Evolutionary conservation across 2,329 filamentous ascomycete species (phyloP).

Genomic region (Trichoderma pleuroti): DNA sequence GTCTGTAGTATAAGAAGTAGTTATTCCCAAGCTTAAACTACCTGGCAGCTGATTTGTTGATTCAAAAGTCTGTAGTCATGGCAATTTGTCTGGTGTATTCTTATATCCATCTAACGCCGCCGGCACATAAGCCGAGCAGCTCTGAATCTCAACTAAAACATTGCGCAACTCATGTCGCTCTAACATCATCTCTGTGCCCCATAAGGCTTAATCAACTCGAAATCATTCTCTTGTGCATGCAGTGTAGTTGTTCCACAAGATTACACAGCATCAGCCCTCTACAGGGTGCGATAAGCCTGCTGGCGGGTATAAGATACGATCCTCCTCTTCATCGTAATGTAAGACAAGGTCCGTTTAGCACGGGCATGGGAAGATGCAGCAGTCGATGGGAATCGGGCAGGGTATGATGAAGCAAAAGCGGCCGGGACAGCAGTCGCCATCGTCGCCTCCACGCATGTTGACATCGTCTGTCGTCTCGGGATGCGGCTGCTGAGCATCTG

Average conservation of each 20-base stretch:
- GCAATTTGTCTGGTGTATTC: background rate
- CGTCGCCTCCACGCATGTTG: conserved; percentile 29
- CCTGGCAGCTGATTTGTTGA: background rate
- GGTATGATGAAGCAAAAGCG: conserved; percentile 39
- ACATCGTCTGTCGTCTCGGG: conserved; percentile 25
- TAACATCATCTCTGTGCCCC: background rate
- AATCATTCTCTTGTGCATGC: background rate
- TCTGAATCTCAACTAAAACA: background rate
- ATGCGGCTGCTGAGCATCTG: conserved; percentile 22
- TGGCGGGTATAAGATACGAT: background rate
- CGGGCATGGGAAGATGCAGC: conserved; percentile 31
- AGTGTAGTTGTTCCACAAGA: background rate
- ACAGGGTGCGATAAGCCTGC: background rate
- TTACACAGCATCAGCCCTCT: background rate
- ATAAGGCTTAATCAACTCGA: background rate
- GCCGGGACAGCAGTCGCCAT: conserved; percentile 29
- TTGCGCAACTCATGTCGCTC: background rate
- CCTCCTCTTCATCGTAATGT: background rate
- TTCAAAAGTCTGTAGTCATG: background rate
- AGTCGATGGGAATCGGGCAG: conserved; percentile 36
- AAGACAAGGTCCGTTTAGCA: conserved; percentile 20
- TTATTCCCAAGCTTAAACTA: background rate
- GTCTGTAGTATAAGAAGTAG: background rate
- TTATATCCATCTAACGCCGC: background rate
- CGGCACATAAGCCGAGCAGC: too few species aligned